Evolutionary conservation across 345 rosid species (phyloP).

Genomic region (Arabidopsis arenosa): DNA sequence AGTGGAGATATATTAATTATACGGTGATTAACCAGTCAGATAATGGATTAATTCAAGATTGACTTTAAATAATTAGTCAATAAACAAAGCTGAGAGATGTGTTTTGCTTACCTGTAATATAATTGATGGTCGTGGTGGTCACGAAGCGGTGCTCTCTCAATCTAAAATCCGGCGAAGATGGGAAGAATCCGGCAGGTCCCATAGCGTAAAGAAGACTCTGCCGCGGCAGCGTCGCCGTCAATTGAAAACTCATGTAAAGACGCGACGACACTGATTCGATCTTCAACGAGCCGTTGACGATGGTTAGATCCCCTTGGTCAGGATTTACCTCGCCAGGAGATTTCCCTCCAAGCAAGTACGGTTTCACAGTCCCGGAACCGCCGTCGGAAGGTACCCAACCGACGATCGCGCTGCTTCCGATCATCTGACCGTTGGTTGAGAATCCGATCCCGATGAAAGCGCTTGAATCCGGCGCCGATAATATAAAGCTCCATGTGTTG

Average conservation of each 20-base stretch:
- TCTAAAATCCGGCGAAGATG: conserved; percentile 50
- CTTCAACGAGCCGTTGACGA: conserved; percentile 47
- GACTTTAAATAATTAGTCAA: conserved; percentile 18
- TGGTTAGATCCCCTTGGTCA: conserved; percentile 60
- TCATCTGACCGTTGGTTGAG: conserved; percentile 65
- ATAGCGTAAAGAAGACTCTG: conserved; percentile 58
- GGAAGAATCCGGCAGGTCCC: conserved; percentile 59
- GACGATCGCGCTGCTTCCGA: conserved; percentile 77
- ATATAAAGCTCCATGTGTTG: conserved; percentile 75
- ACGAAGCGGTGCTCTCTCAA: conserved; percentile 59
- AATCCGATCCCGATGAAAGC: conserved; percentile 74
- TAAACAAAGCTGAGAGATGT: not conserved
- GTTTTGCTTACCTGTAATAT: conserved; percentile 57
- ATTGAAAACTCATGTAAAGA: conserved; percentile 68
- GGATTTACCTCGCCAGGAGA: conserved; percentile 48
- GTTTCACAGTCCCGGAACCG: conserved; percentile 41
- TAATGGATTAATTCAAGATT: conserved; percentile 18
- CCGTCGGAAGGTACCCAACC: conserved; percentile 68
- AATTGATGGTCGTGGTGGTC: conserved; percentile 61
- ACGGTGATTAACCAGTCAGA: conserved; percentile 9
- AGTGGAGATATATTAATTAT: not conserved
- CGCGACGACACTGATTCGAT: conserved; percentile 57
- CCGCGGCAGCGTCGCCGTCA: conserved; percentile 53
- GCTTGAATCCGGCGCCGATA: conserved; percentile 59
- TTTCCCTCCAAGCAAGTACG: conserved; percentile 57